A percentile compares a stretch with the other conserved stretches of the same genome.
phyloP scores from a whole-genome alignment of 306 rosid species.

The Rosa multiflora region DNA sequence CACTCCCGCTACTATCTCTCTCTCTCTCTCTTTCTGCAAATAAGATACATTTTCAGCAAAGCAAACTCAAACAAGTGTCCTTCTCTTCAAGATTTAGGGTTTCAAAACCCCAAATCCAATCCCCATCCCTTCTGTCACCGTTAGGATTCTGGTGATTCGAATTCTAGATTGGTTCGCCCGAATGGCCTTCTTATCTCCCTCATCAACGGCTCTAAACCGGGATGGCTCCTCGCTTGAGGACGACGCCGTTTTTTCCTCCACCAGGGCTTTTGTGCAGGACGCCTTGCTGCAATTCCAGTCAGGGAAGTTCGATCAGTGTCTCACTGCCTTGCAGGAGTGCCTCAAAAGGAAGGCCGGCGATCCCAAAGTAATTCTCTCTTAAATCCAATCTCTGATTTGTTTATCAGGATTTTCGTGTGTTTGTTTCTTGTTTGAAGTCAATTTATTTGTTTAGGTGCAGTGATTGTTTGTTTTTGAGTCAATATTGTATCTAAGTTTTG shows the following conservation, averaged over 20 bases:
- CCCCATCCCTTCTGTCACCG: neutral
- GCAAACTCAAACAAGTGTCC: slow-evolving; percentile 21
- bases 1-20: too few species aligned
- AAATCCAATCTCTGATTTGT: neutral
- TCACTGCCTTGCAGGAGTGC: slow-evolving; percentile 70
- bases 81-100: slow-evolving; percentile 32
- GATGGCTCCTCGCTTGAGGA: slow-evolving; percentile 65
- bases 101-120: slow-evolving; percentile 1
- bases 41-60: slow-evolving; percentile 13
- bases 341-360: slow-evolving; percentile 69
- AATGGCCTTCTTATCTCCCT: neutral
- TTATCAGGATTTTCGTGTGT: too few species aligned
- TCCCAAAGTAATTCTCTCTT: slow-evolving; percentile 60
- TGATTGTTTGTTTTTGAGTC: too few species aligned
- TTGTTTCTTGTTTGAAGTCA: too few species aligned
- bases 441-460: too few species aligned
- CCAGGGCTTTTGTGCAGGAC: slow-evolving; percentile 67
- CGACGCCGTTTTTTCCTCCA: slow-evolving; percentile 51
- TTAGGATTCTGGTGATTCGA: slow-evolving; percentile 43
- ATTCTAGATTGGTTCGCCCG: slow-evolving; percentile 61
- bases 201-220: slow-evolving; percentile 40
- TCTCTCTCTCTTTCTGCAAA: neutral
- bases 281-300: slow-evolving; percentile 35
- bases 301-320: slow-evolving; percentile 70
- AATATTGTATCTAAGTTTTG: too few species aligned